Percentiles rank a stretch among this genome's conserved stretches.
These are phyloP conservation scores for Penicillium dipodomyicola DNA, from an alignment of 495 filamentous ascomycete species.

Conservation along the genomic window DNA sequence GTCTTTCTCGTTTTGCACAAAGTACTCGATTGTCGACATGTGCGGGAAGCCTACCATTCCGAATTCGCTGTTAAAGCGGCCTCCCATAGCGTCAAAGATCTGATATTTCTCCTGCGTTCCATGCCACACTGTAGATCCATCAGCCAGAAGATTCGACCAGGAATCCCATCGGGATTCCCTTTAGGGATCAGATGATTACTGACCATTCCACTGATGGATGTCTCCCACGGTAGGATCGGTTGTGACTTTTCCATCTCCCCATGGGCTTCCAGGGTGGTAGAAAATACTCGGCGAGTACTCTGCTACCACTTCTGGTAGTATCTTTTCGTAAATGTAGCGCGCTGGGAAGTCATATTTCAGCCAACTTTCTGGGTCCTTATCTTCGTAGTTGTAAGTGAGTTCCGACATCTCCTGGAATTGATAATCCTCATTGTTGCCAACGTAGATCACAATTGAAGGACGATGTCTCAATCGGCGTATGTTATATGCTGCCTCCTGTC, in stretches of 20 bases:
- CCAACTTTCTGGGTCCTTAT: conserved; percentile 82
- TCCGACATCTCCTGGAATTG: conserved; percentile 69
- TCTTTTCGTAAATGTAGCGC: conserved; percentile 91
- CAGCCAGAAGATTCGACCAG: neutral
- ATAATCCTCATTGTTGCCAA: conserved; percentile 95
- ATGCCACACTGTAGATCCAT: conserved; percentile 69
- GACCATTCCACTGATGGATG: conserved; percentile 91
- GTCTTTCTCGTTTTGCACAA: conserved; percentile 69
- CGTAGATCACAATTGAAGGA: conserved; percentile 82
- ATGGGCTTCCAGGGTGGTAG: conserved; percentile 87
- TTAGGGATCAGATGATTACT: neutral
- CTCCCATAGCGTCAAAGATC: conserved; percentile 79
- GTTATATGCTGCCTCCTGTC: conserved; percentile 71
- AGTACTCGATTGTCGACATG: conserved; percentile 80
- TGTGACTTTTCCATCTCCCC: conserved; percentile 73
- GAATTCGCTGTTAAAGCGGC: conserved; percentile 91
- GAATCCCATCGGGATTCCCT: neutral
- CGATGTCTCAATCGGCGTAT: conserved; percentile 77
- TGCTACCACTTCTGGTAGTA: conserved; percentile 66
- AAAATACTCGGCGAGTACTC: conserved; percentile 60
- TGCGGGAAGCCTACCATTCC: conserved; percentile 92
- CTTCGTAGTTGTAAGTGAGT: conserved; percentile 59
- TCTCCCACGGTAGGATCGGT: conserved; percentile 83
- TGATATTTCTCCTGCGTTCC: conserved; percentile 90
- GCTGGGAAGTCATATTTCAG: conserved; percentile 85